Evolutionary conservation across 164 flowering plant genomes (phyloP), one percentile per base, ranked within the genome.

Genomic region (Kingdonia uniflora): DNA sequence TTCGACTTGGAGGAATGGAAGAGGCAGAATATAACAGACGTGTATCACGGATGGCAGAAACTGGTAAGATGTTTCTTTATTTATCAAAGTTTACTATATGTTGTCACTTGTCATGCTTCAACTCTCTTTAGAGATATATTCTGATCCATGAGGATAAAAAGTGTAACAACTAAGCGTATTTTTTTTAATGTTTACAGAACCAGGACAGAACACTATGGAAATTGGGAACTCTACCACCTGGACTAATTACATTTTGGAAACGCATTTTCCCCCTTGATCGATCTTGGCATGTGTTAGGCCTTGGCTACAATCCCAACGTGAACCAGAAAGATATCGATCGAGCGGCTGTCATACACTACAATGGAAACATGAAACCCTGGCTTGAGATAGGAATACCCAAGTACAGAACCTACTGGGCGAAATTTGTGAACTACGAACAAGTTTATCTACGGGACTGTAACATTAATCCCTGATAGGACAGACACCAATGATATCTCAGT

Each of bases 1-100:
- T 83, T 88, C 59, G 95, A 88, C 66, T 72, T 88, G 71, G 66
- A 69, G 2, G 74, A 81, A 57, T 88, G 96, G 95, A 81, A 58
- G 71, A 74, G 66, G 60, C 84, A 81, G 64, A 72, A 80, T 63
- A 78, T 83, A 41, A 85, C 95, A 4, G 80, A 72, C 21, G 78
- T 81, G 16, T 83, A 88, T 68, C 96, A 88, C 64, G 45, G 61
- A 17, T 88, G 91, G 95, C 95, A 81, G 71, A 78, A 75, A 55
- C 74, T 83, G 84, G 96, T 88, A 73, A 74, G 76, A 11, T 22
- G 15, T 37, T 14, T 23, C 20, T 17, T 47, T 33, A 19, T 8
- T 59, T 15, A 19, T n/a, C 24, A 45, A 14, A 45, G n/a, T n/a
- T n/a, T n/a, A n/a, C n/a, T n/a, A n/a, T n/a, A n/a, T n/a, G n/a